Evolutionary conservation across 306 rosid species (phyloP), one percentile per base, ranked within the genome.

Genomic region (Vicia villosa): DNA sequence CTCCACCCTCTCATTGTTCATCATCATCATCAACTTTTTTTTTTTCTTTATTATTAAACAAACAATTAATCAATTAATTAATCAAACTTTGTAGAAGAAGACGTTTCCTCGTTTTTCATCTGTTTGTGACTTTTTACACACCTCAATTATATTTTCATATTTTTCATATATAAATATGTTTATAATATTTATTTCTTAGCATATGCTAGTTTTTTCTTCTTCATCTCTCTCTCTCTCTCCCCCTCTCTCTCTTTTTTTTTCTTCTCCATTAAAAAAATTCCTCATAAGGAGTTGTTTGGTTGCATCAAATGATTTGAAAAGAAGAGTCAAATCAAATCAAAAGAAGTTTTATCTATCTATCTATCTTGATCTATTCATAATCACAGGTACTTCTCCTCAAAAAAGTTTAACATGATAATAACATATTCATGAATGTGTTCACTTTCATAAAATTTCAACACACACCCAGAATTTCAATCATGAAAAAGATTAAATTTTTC

Each of bases 81-180:
- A 64, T 54, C 67, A 55, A 85, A 78, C 86, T 76, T 77, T 71
- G 74, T 42, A 81, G 91, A 84, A 79, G 92, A 17, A 82, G 91
- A 90, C 91, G 84, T 88, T 85, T 90, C 87, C 96, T 90, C 93
- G 86, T 88, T 83, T 83, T 81, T 79, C 91, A 73, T 79, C 87
- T 79, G 81, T 74, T 71, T 69, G 86, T 85, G 81, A 80, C 87
- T 80, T 88, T 87, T 83, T 77, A 81, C 86, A 86, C 63, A 59
- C 73, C 70, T 80, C 46, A 54, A 59, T 83, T 50, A 28, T 74
- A 68, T 55, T 72, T 61, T 72, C 40, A 24, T 14, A 24, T 32
- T 65, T 40, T 54, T 12, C 24, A 45, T 61, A 22, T 42, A 57
- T n/a, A 40, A 49, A 57, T n/a, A 61, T 40, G 43, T 17, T 10